Evolutionary conservation across 192 early-diverging fungal species (phyloP), one percentile per base, ranked within the genome.

Genomic region (Coemansia sp.): DNA sequence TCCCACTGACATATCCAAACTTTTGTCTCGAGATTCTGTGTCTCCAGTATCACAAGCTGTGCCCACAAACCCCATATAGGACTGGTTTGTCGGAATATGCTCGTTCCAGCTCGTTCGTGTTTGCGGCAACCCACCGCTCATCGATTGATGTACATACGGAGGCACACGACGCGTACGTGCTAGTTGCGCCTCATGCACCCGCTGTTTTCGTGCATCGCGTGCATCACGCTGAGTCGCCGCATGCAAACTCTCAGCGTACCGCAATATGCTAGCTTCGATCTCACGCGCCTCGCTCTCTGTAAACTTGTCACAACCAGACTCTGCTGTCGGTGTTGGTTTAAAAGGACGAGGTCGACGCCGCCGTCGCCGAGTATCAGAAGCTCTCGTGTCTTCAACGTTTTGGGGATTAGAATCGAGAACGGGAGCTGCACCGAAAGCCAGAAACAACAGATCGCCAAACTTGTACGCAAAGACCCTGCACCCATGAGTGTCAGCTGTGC

Each of bases 381-480:
- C 26, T 26, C 5, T 7, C 1, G 4, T 31, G 4, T 31, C 28
- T 31, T 31, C 5, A 5, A 31, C 28, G 28, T 31, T 6, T 31
- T 1, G 28, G 28, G 28, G 28, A 6, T 31, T 31, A 6, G 28
- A 4, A 31, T 40, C n/a, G 22, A 40, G 38, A 37, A 48, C 23
- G 25, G 34, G 37, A 11, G 58, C 38, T 19, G 50, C 23, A 50
- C 57, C 57, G 46, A 67, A 28, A 14, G 60, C 65, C n/a, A 75
- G 26, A 52, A 65, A 69, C 42, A 72, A 54, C 59, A 78, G 61
- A n/a, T 78, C 66, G 37, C 75, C 75, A 37, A 62, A 78, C 47
- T 71, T 78, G 62, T 78, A 78, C 56, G 53, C 75, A 37, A 78
- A 56, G 10, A 66, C 69, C 59, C 49, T 68, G 57, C 66, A 59